A percentile compares a stretch with the other conserved stretches of the same genome.
These are phyloP conservation scores for Moricandia arvensis DNA, from an alignment of 345 rosid species.

Conservation along the genomic window DNA sequence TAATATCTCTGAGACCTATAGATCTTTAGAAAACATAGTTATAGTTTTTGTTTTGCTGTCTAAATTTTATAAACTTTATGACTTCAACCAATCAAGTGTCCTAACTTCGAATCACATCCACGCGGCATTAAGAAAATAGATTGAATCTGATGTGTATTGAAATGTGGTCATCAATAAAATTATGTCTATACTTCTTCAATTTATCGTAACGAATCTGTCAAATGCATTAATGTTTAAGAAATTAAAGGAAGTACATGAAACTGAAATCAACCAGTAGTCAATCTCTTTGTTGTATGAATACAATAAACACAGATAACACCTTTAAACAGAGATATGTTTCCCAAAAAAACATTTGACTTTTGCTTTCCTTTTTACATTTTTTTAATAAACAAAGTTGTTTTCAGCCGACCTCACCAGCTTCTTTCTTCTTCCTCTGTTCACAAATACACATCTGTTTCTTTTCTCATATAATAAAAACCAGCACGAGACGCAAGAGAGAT, in stretches of 20 bases:
- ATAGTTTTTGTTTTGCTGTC: no score
- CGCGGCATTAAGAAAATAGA: constrained; percentile 4
- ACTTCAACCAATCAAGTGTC: background rate
- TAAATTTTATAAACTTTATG: no score
- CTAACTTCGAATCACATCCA: no score
- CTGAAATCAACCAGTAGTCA: constrained; percentile 4
- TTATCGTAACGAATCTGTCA: background rate
- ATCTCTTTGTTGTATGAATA: background rate
- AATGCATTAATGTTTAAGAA: background rate
- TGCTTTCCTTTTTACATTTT: background rate
- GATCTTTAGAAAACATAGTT: no score
- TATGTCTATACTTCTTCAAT: background rate
- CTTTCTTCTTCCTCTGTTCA: constrained; percentile 9
- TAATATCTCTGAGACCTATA: no score
- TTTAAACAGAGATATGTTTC: constrained; percentile 7
- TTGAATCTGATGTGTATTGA: background rate
- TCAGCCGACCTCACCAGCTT: constrained; percentile 23
- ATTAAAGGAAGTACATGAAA: background rate
- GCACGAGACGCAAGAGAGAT: constrained; percentile 28
- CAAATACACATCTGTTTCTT: constrained; percentile 12
- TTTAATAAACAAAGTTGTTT: background rate
- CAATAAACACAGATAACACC: constrained; percentile 4
- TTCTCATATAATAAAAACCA: background rate
- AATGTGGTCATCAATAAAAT: background rate
- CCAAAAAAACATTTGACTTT: constrained; percentile 25